Evolutionary conservation across 139 green algal species (phyloP).

Genomic region (Micractinium conductrix): DNA sequence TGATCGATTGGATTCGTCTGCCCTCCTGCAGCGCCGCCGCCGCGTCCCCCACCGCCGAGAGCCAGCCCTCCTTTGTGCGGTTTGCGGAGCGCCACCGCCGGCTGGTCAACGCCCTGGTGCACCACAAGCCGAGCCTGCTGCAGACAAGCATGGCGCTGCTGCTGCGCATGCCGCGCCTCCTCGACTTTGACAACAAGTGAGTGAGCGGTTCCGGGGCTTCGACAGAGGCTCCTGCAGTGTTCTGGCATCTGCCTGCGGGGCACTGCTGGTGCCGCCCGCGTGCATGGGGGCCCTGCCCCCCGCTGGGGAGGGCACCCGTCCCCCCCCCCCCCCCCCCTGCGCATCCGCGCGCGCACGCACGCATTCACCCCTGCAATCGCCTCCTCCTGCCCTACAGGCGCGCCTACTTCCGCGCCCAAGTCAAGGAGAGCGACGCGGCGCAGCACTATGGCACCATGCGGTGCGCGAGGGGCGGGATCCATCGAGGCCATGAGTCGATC

Average conservation of each 20-base stretch:
- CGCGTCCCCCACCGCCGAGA: conserved; percentile 14
- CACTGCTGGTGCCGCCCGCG: too few species aligned
- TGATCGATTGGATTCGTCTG: too few species aligned
- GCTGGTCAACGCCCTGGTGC: conserved; percentile 93
- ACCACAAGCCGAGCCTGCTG: conserved; percentile 80
- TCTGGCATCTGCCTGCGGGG: too few species aligned
- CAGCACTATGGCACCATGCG: conserved; percentile 60
- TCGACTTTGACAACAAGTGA: conserved; percentile 99
- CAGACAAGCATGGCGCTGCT: conserved; percentile 79
- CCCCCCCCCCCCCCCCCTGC: too few species aligned
- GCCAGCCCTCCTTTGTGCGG: conserved; percentile 34
- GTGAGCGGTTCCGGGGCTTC: background rate
- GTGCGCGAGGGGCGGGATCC: conserved; percentile 6
- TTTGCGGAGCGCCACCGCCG: conserved; percentile 89
- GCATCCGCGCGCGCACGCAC: too few species aligned
- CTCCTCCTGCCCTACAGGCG: conserved; percentile 43
- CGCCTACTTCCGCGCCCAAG: conserved; percentile 78
- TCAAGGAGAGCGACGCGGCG: conserved; percentile 56
- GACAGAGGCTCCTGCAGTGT: too few species aligned
- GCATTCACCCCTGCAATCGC: too few species aligned
- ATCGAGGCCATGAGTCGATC: too few species aligned
- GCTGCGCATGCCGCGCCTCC: conserved; percentile 80
- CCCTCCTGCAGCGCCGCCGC: background rate
- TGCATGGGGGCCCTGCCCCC: too few species aligned
- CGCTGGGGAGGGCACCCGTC: too few species aligned